Evolutionary conservation across 352 stramenopile genomes (phyloP), one percentile per base, ranked within the genome.

Genomic region (Thraustotheca clavata): DNA sequence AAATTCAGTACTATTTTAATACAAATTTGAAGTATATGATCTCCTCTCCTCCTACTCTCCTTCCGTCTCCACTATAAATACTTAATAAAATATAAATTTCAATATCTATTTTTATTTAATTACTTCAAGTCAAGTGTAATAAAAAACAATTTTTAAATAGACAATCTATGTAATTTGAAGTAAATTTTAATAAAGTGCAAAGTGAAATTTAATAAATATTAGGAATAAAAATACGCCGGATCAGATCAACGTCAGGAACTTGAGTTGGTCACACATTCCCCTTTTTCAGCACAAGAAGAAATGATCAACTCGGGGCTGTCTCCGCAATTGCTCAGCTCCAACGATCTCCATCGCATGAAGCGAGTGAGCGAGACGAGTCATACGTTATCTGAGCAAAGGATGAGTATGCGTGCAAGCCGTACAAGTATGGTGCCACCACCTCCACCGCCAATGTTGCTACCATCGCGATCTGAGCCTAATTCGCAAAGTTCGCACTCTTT

Each of bases 291-390:
- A 31, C 43, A 24, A 52, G 43, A 24, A 18, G n/a, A 9, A 24
- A 52, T 18, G 43, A 52, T 52, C 24, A 52, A 52, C 43, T 3
- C 43, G 11, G 52, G 52, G 24, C 16, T 61, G 29, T 24, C 35
- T 11, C 8, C 33, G 26, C 46, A 36, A 12, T 41, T 65, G 36
- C 57, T 65, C 2, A 65, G 57, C 57, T 54, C 46, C 57, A 50
- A 43, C n/a, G 57, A 65, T n/a, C 24, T 65, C 35, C 32, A 65
- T 31, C 36, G 47, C 57, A 54, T 65, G 33, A 65, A 65, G 57
- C 57, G 57, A 29, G n/a, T 65, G 38, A 65, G 57, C 41, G 57
- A 65, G 16, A 55, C 57, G 26, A 26, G 57, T n/a, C n/a, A 34
- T 4, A 54, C 57, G 20, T 34, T 49, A 36, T 52, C 43, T 24